Evolutionary conservation across 1,284 basidiomycete genomes (phyloP), one percentile per base, ranked within the genome.

Genomic region (Coriolopsis trogii): DNA sequence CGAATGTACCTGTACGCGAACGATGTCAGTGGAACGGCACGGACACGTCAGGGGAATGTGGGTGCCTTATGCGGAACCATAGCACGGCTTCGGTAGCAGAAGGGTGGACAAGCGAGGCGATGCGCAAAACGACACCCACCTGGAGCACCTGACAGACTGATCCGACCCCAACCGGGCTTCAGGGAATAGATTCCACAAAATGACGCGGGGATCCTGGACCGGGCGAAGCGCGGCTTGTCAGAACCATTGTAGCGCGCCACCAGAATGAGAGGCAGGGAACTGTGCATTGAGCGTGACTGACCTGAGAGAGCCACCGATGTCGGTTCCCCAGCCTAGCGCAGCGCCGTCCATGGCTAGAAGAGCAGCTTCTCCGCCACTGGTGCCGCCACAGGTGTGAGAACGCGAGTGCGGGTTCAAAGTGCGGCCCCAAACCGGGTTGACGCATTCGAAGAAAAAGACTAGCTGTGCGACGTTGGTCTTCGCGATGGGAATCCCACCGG

Each of bases 401-500:
- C 75, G 67, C 51, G 78, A 81, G 71, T 84, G 84, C 0, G 93
- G 92, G 64, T 94, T 93, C 26, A 73, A 72, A 0, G 90, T 84
- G 12, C 77, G 72, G 0, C 91, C 91, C 76, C 87, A 95, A 6
- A 95, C 70, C 2, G 91, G 89, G 65, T 95, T 95, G n/a, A 69
- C 71, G 64, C 91, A 93, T 69, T 96, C 93, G 61, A 93, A 94
- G 3, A 88, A 81, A 53, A 95, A 81, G 77, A 95, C 83, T 0
- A 91, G 92, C 70, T 94, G 88, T 3, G 84, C 81, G 16, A 89
- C 77, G 65, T 95, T 95, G n/a, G 86, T 90, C 67, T 90, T 89
- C 64, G 75, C 79, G 54, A 88, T 78, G 4, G 79, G 74, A 24
- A 86, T 75, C 1, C 77, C 84, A 6, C 85, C 85, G 8, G 73